Percentiles rank a stretch among this genome's conserved stretches.
Conservation (phyloP, 2,329 filamentous ascomycete species). For the Hysterium pulicare region DNA sequence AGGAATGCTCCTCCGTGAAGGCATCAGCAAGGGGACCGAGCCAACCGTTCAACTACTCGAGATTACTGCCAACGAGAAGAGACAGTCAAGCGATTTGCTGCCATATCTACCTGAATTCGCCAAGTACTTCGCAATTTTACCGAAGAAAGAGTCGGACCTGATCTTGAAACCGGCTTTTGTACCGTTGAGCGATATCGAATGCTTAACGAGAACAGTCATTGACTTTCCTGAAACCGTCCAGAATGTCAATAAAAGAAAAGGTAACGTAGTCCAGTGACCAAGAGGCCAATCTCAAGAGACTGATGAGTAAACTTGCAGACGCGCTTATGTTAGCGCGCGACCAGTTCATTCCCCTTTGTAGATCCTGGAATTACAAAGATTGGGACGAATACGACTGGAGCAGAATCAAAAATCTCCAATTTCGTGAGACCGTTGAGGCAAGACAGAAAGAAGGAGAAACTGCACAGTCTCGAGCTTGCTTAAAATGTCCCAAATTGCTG, state of each 20-base stretch:
- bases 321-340: slow-evolving; percentile 61
- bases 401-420: slow-evolving; percentile 75
- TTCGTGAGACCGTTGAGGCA: slow-evolving; percentile 76
- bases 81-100: slow-evolving; percentile 79
- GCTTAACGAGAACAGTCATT: slow-evolving; percentile 67
- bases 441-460: slow-evolving; percentile 61
- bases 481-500: slow-evolving; percentile 72
- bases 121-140: slow-evolving; percentile 63
- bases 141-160: slow-evolving; percentile 64
- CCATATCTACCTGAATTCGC: slow-evolving; percentile 76
- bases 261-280: slow-evolving; percentile 40
- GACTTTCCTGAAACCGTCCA: slow-evolving; percentile 47
- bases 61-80: slow-evolving; percentile 65
- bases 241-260: slow-evolving; percentile 48
- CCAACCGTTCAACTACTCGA: slow-evolving; percentile 77
- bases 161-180: slow-evolving; percentile 66
- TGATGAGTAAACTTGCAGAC: slow-evolving; percentile 43
- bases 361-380: slow-evolving; percentile 67
- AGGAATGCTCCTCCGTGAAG: slow-evolving; percentile 76
- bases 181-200: slow-evolving; percentile 75
- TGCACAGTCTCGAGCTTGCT: slow-evolving; percentile 63
- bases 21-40: slow-evolving; percentile 61
- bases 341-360: slow-evolving; percentile 65
- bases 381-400: slow-evolving; percentile 85
- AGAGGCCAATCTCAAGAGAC: slow-evolving; percentile 19